Percentiles rank a stretch among this genome's conserved stretches.
Conservation (phyloP, 2,329 filamentous ascomycete genomes). For the Pezicula rhizophila region DNA sequence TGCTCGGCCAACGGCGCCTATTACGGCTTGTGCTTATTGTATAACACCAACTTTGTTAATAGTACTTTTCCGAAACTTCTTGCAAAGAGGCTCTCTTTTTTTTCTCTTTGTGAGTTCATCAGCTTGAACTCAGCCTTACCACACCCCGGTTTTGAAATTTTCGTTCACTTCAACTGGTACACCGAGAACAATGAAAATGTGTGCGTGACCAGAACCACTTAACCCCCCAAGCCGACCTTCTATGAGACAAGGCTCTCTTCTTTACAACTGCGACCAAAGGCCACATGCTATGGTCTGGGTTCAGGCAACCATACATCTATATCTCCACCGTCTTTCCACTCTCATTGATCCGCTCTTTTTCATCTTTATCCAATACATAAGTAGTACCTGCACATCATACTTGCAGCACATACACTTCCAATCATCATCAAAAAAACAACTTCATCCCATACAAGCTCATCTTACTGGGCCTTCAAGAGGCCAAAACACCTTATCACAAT, state of each 20-base stretch:
- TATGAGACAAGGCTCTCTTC: slow-evolving; percentile 12
- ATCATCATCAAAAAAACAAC: not conserved
- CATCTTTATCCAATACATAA: slow-evolving; percentile 9
- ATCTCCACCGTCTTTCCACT: slow-evolving; percentile 1
- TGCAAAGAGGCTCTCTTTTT: too few relatives aligned
- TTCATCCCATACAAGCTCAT: not conserved
- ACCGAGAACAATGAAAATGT: slow-evolving; percentile 4
- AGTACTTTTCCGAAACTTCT: too few relatives aligned
- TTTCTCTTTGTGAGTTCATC: too few relatives aligned
- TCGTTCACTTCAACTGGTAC: not conserved
- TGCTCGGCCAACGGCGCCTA: too few relatives aligned
- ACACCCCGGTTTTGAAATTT: not conserved
- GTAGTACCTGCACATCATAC: slow-evolving; percentile 8
- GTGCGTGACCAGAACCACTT: slow-evolving; percentile 1
- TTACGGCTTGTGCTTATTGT: too few relatives aligned
- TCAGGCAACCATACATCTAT: slow-evolving; percentile 13
- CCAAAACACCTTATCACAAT: slow-evolving; percentile 7
- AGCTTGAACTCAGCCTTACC: too few relatives aligned
- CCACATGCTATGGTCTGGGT: not conserved
- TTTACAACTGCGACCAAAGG: not conserved
- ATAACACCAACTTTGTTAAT: too few relatives aligned
- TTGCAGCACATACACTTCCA: slow-evolving; percentile 7
- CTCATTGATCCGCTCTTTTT: slow-evolving; percentile 13
- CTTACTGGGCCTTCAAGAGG: slow-evolving; percentile 4
- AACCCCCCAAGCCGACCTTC: slow-evolving; percentile 1